These are phyloP conservation scores for Verticillium longisporum DNA, from an alignment of 2,329 filamentous ascomycete genomes.

Conservation along the genomic window DNA sequence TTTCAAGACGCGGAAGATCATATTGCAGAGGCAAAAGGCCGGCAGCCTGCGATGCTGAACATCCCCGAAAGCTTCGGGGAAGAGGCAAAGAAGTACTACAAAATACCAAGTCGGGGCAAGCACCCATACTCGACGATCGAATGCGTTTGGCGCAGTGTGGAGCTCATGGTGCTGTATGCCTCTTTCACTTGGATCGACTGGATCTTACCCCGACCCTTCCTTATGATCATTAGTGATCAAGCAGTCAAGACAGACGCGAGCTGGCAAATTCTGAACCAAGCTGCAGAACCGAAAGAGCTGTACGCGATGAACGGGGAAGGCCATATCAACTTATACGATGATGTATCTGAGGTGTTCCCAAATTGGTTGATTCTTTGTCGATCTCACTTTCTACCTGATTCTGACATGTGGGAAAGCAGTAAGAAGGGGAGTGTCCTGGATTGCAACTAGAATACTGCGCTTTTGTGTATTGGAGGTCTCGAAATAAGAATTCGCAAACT, in stretches of 20 bases:
- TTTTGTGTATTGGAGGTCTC: too few relatives aligned
- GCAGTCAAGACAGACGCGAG: neutral
- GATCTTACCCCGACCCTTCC: neutral
- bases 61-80: neutral
- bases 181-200: neutral
- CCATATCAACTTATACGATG: neutral
- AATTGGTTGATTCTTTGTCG: neutral
- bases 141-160: neutral
- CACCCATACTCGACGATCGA: neutral
- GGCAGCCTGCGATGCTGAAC: neutral
- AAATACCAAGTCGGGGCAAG: neutral
- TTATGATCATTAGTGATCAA: neutral
- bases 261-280: neutral
- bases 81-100: neutral
- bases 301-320: neutral
- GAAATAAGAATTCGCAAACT: too few relatives aligned
- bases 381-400: too few relatives aligned
- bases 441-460: too few relatives aligned
- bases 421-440: too few relatives aligned
- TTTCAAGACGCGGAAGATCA: neutral
- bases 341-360: neutral
- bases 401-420: too few relatives aligned
- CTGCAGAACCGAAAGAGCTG: neutral
- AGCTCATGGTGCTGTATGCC: neutral
- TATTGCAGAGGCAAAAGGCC: neutral